Evolutionary conservation across 495 filamentous ascomycete species (phyloP), one percentile per base, ranked within the genome.

Genomic region (Umbilicaria muhlenbergii): DNA sequence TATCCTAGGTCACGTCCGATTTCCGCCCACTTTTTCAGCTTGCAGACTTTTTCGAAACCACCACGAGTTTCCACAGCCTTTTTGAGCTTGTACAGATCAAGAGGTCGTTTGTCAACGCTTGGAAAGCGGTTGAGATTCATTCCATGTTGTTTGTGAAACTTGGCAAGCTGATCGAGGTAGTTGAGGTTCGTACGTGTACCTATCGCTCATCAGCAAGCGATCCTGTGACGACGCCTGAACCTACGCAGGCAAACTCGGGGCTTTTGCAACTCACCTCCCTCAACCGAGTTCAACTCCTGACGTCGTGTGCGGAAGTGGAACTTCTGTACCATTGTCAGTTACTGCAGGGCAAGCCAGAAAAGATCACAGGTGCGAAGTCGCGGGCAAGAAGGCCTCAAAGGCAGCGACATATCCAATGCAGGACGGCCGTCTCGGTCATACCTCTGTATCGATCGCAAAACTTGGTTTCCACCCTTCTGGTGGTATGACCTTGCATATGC

Each of bases 11-110:
- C 89, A 56, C 91, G 81, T 32, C 91, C 91, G 48, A 99, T 95
- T 60, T 99, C 91, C 0, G 91, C 91, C 91, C 91, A 99, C 67
- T 94, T 96, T 62, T 99, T 99, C 39, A 78, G 71, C 63, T 93
- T 95, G 69, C 92, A 96, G 33, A 99, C 91, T 48, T 79, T 78
- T 34, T 94, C 86, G 52, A 99, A 99, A 0, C 91, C 91, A 24
- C 91, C 91, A 36, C 88, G 75, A 34, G 78, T 74, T 58, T 96
- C 91, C 12, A 99, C 91, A 1, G 91, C 87, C 61, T 96, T 96
- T 60, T 95, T 96, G 41, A 99, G 66, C 46, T 86, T 84, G 66
- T 94, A 96, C 12, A 99, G 66, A 54, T 99, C 92, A 38, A 99
- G 72, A 1, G 91, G 91, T 34, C 93, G 86, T 64, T 99, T 99